Evolutionary conservation across 805 yeast genomes (phyloP).

Genomic region (Vanderwaltozyma polyspora): DNA sequence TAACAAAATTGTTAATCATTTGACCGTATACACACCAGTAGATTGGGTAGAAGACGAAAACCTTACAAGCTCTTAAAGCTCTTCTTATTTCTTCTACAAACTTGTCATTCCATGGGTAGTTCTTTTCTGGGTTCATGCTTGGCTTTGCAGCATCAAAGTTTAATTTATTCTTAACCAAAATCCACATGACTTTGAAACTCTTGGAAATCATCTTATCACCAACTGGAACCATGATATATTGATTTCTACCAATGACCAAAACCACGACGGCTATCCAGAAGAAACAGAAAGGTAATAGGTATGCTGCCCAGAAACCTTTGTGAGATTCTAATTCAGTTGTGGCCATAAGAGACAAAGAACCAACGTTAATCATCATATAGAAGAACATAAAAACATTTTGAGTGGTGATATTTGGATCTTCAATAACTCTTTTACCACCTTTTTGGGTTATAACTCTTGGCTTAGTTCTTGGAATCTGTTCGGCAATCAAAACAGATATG

Average conservation of each 20-base stretch:
- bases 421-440: conserved; percentile 55
- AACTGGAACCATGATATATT: conserved; percentile 49
- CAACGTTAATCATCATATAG: conserved; percentile 66
- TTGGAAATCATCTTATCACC: conserved; percentile 49
- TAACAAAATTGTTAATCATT: conserved; percentile 60
- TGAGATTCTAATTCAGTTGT: conserved; percentile 61
- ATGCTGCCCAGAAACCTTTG: conserved; percentile 68
- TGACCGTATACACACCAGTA: conserved; percentile 69
- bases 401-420: conserved; percentile 58
- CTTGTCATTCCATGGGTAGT: conserved; percentile 50
- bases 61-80: conserved; percentile 60
- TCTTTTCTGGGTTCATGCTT: conserved; percentile 35
- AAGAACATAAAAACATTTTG: conserved; percentile 68
- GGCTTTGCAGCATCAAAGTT: conserved; percentile 50
- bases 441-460: conserved; percentile 47
- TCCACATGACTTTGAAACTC: conserved; percentile 35
- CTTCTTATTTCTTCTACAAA: conserved; percentile 66
- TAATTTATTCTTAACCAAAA: conserved; percentile 38
- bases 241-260: conserved; percentile 41
- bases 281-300: conserved; percentile 57
- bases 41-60: conserved; percentile 57
- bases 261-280: conserved; percentile 49
- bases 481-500: conserved; percentile 59
- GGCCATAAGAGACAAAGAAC: conserved; percentile 64
- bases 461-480: conserved; percentile 52